Evolutionary conservation across 306 rosid species (phyloP), one percentile per base, ranked within the genome.

Genomic region (Macrotyloma uniflorum): DNA sequence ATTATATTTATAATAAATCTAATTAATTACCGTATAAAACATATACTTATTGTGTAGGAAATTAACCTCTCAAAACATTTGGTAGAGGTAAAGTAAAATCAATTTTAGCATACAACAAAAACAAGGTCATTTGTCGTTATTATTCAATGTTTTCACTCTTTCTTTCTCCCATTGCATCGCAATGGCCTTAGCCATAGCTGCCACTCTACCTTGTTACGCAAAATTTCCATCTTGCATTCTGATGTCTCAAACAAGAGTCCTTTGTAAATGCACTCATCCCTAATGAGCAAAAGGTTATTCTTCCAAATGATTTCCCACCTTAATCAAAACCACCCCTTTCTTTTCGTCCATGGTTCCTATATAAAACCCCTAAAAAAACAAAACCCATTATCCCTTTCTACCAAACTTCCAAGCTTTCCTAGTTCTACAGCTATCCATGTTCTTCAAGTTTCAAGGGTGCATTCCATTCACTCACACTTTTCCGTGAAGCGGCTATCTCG

Each of bases 401-500:
- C 73, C 75, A 80, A 73, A 78, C 5, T 40, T 59, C 85, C 18
- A 67, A 33, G 33, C 77, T 80, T 80, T 33, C 16, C 68, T 33
- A 32, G 67, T 71, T 85, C 72, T 43, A 58, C 74, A 0, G 4
- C 82, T 35, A 16, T 66, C 62, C 77, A 58, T 51, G 14, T 53
- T 51, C 6, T 51, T 23, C 76, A 86, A 38, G 9, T 28, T 13
- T 16, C 18, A 1, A 85, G 50, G 45, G 45, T 40, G 45, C 45
- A 40, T 20, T 66, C 80, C 2, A 4, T 30, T 8, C 85, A 19
- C 75, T 45, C 30, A 15, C 26, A 55, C 19, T 59, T 26, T 20
- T 20, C 79, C 1, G 14, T 72, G 3, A 62, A 55, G 32, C 82
- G 90, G 8, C 61, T 88, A 26, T 70, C 89, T 51, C 83, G 85